These are phyloP conservation scores for Quercus tomentella DNA, from an alignment of 331 rosid genomes.

Conservation along the genomic window DNA sequence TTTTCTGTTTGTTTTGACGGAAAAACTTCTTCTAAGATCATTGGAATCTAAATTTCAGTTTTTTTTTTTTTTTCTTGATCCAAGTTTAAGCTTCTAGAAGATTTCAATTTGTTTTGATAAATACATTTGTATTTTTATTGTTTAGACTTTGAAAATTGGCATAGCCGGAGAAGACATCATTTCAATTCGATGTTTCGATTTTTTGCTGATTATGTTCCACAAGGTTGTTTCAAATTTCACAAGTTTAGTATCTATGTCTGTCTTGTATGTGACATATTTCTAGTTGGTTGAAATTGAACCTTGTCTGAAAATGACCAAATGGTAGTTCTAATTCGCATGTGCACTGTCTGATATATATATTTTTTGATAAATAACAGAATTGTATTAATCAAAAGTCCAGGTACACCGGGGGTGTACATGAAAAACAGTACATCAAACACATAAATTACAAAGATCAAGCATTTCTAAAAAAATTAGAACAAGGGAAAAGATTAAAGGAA, in stretches of 20 bases:
- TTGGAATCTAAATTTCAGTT: background rate
- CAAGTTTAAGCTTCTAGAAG: background rate
- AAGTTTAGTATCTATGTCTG: background rate
- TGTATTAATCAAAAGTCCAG: too few relatives aligned
- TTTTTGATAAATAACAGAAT: too few relatives aligned
- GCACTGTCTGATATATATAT: background rate
- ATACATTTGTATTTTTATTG: background rate
- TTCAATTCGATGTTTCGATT: background rate
- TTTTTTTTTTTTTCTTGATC: background rate
- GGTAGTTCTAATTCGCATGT: background rate
- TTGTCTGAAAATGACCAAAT: background rate
- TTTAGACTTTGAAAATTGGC: too few relatives aligned
- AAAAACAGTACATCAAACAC: too few relatives aligned
- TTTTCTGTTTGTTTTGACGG: background rate
- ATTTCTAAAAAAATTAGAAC: too few relatives aligned
- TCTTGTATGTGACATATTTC: background rate
- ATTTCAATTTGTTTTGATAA: background rate
- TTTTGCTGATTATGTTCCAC: background rate
- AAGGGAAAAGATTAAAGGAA: too few relatives aligned
- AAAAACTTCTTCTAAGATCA: background rate
- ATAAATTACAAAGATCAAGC: too few relatives aligned
- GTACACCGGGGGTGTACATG: too few relatives aligned
- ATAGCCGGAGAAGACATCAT: too few relatives aligned
- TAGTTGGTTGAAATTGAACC: background rate
- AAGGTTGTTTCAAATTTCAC: background rate